Conservation (phyloP, 1,284 basidiomycete genomes). For the Marasmius oreades region DNA sequence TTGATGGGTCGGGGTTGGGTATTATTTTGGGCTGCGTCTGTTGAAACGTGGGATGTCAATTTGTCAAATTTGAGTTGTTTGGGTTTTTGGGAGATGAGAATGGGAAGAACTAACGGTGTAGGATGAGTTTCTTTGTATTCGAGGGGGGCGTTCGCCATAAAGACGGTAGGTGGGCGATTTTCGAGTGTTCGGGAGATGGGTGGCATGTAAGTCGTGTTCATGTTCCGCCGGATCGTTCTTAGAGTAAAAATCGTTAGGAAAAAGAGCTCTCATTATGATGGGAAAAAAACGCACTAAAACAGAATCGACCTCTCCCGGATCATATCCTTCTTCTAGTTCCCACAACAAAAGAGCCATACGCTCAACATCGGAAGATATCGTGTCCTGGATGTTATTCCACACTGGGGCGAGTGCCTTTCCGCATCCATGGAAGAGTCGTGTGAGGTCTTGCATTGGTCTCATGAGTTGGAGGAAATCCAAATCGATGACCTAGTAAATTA, state of each 20-base stretch:
- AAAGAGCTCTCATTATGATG: constrained; percentile 1
- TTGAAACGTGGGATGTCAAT: no score
- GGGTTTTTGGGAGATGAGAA: neutral
- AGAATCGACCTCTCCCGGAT: constrained; percentile 8
- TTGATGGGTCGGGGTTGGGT: constrained; percentile 29
- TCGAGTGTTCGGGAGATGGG: neutral
- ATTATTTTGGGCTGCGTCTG: constrained; percentile 26
- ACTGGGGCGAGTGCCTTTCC: constrained; percentile 28
- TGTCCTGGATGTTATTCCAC: constrained; percentile 27
- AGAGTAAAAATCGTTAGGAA: neutral
- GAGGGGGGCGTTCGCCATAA: constrained; percentile 17
- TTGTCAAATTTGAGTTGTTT: no score
- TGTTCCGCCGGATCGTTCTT: neutral
- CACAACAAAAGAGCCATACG: constrained; percentile 32
- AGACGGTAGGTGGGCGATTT: neutral
- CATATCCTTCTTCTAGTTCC: constrained; percentile 26
- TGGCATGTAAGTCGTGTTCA: neutral
- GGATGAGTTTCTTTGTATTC: constrained; percentile 25
- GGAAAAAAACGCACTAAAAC: neutral
- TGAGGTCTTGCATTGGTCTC: constrained; percentile 21
- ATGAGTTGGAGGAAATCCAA: constrained; percentile 24
- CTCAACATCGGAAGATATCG: constrained; percentile 30
- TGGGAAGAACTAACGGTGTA: constrained; percentile 17
- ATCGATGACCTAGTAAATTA: constrained; percentile 28
- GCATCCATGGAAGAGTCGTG: constrained; percentile 25